Conservation (phyloP, 192 early-diverging fungal species). For the Coemansia erecta region DNA sequence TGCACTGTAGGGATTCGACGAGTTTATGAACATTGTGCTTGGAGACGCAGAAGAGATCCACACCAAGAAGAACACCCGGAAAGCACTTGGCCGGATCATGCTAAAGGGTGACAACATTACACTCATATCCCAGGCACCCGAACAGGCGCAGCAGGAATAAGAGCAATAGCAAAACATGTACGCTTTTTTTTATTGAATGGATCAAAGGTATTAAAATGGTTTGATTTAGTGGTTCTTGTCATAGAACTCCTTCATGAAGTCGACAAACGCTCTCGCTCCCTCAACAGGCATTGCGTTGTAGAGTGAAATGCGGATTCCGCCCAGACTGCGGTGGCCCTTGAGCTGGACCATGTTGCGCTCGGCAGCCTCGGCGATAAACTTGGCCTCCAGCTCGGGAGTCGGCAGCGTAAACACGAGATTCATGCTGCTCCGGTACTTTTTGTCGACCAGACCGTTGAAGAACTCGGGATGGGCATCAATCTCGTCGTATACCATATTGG, state of each 20-base stretch:
- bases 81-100: constrained; percentile 80
- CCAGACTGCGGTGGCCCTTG: constrained; percentile 92
- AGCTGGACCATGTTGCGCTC: constrained; percentile 79
- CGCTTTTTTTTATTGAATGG: neutral
- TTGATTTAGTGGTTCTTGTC: constrained; percentile 12
- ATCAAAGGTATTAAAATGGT: neutral
- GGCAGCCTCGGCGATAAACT: constrained; percentile 81
- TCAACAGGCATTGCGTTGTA: constrained; percentile 93
- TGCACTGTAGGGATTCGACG: constrained; percentile 84
- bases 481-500: constrained; percentile 66
- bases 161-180: neutral
- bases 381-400: constrained; percentile 65
- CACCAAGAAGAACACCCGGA: constrained; percentile 73
- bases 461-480: constrained; percentile 59
- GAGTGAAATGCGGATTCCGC: constrained; percentile 88
- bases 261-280: constrained; percentile 74
- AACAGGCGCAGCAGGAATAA: neutral
- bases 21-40: constrained; percentile 97
- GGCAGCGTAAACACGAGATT: constrained; percentile 84
- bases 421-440: constrained; percentile 73
- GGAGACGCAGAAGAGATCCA: constrained; percentile 86
- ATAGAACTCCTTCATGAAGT: constrained; percentile 82
- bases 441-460: constrained; percentile 66
- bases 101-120: constrained; percentile 98
- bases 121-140: constrained; percentile 60